These are phyloP conservation scores for Trifolium dubium DNA, from an alignment of 306 rosid genomes.

Conservation along the genomic window DNA sequence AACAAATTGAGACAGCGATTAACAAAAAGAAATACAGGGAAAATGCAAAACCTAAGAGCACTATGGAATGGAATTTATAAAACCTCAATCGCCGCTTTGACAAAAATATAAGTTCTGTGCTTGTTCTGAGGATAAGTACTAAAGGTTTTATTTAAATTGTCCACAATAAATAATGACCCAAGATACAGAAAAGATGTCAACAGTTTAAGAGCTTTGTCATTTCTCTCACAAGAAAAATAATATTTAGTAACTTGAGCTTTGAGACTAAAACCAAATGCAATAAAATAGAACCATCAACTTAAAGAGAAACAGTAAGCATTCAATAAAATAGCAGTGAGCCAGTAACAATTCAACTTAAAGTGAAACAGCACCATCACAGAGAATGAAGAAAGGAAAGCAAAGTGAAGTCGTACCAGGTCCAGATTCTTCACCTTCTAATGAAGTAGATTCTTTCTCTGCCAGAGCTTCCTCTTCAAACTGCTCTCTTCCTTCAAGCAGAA, in stretches of 20 bases:
- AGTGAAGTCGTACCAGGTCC: constrained; percentile 50
- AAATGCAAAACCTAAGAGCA: neutral
- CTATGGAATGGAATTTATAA: too few species aligned
- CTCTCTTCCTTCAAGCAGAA: constrained; percentile 89
- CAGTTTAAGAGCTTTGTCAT: constrained; percentile 12
- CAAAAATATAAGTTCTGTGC: too few species aligned
- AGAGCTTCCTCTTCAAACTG: constrained; percentile 84
- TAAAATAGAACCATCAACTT: constrained; percentile 28
- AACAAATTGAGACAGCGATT: too few species aligned
- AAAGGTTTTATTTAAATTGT: constrained; percentile 12
- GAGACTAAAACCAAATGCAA: constrained; percentile 28
- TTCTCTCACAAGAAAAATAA: constrained; percentile 7
- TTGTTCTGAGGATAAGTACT: neutral
- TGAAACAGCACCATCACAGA: constrained; percentile 34
- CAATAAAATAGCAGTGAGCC: constrained; percentile 21
- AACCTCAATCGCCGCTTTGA: too few species aligned
- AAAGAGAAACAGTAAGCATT: constrained; percentile 17
- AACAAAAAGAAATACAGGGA: too few species aligned
- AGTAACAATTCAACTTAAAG: constrained; percentile 26
- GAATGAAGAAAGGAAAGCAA: constrained; percentile 25
- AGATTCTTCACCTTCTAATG: constrained; percentile 46
- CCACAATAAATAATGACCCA: constrained; percentile 9
- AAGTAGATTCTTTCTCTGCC: constrained; percentile 48
- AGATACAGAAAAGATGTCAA: constrained; percentile 27
- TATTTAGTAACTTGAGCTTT: constrained; percentile 15